Conservation (phyloP, 371 early-diverging fungal species). For the Zychaea mexicana region DNA sequence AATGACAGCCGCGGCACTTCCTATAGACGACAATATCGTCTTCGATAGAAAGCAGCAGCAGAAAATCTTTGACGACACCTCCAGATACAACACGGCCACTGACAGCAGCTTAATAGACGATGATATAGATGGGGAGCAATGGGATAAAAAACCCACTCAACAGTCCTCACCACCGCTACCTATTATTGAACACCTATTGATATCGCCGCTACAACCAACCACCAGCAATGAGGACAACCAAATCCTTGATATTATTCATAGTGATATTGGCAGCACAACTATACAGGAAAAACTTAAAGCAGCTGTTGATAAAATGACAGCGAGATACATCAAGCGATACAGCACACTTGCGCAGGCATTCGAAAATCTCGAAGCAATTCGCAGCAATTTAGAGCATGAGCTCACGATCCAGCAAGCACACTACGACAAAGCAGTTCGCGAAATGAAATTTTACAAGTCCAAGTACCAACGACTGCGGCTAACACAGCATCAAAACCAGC, state of each 20-base stretch:
- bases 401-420: background rate
- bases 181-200: too few relatives aligned
- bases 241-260: background rate
- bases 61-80: too few relatives aligned
- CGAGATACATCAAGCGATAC: background rate
- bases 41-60: too few relatives aligned
- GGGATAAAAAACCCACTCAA: too few relatives aligned
- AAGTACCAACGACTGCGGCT: constrained; percentile 7
- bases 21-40: too few relatives aligned
- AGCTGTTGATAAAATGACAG: background rate
- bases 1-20: too few relatives aligned
- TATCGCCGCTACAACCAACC: too few relatives aligned
- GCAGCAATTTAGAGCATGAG: background rate
- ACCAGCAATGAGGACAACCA: background rate
- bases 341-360: background rate
- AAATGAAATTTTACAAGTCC: constrained; percentile 13
- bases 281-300: background rate
- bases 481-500: background rate
- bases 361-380: background rate
- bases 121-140: too few relatives aligned
- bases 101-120: too few relatives aligned
- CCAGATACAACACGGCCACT: too few relatives aligned
- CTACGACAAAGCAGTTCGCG: constrained; percentile 22
- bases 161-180: too few relatives aligned
- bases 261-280: background rate